phyloP scores from a whole-genome alignment of 176 grass and related monocot genomes.

The Bromus sterilis region DNA sequence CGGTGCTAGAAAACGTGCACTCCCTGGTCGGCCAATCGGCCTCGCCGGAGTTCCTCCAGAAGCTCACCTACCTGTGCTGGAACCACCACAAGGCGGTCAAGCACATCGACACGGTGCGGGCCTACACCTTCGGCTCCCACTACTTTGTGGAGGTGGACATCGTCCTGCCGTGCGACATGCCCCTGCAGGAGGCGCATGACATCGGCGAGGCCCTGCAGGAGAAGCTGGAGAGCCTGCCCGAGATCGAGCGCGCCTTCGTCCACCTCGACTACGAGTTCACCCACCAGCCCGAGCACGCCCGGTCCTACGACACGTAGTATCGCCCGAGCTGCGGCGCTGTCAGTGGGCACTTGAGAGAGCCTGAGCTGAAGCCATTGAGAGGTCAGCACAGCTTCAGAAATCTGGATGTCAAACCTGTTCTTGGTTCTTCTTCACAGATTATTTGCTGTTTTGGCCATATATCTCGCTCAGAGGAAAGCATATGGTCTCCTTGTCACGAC shows the following conservation, averaged over 20 bases:
- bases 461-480: neutral
- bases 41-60: conserved; percentile 63
- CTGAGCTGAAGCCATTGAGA: neutral
- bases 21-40: conserved; percentile 67
- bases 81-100: conserved; percentile 65
- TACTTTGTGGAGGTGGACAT: conserved; percentile 84
- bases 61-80: conserved; percentile 88
- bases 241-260: conserved; percentile 94
- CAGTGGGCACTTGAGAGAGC: neutral
- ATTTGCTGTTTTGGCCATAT: neutral
- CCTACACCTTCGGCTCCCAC: conserved; percentile 75
- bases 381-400: neutral
- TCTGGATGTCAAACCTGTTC: neutral
- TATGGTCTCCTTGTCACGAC: neutral
- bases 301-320: conserved; percentile 50
- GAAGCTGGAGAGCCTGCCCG: conserved; percentile 84
- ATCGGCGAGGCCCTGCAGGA: conserved; percentile 95
- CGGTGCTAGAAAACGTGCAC: conserved; percentile 70
- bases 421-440: neutral
- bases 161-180: conserved; percentile 71
- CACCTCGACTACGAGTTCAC: conserved; percentile 98
- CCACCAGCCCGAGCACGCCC: conserved; percentile 79
- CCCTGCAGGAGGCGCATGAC: conserved; percentile 77
- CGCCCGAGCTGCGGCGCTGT: neutral
- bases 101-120: conserved; percentile 71